Base-by-base conservation (phyloP, 2,329 filamentous ascomycete species). In the Plectosphaerella sp. region DNA sequence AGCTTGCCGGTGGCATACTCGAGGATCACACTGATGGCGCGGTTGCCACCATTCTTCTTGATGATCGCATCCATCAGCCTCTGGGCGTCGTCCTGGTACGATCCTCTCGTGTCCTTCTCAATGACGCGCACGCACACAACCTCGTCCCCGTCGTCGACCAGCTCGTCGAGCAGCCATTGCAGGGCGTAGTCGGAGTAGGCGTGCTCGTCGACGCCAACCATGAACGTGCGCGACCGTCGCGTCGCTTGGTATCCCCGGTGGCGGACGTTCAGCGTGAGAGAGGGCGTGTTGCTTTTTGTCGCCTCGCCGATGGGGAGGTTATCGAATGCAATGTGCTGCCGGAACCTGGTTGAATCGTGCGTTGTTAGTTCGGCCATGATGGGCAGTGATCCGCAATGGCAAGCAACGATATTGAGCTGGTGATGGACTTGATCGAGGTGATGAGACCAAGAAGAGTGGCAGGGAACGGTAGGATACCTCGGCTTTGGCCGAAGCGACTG, bases 121-220 rank as follows among this genome's bases (percentile, higher is more conserved):
- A 96, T 82, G 3, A 96, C 92, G 49, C 90, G 82, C 47, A 97
- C 80, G 69, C 92, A 97, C 9, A 97, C 88, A 52, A 97, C 87
- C 69, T 96, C 91, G 65, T 97, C 92, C 16, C 92, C 91, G 63
- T 96, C 92, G 62, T 96, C 91, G 41, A 96, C 90, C 52, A 96
- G 78, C 70, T 96, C 91, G 62, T 95, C 90, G 39, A 97, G 82
- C 48, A 96, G 78, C 91, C 91, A 97, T 68, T 95, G 89, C 16
- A 97, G 76, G 15, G 92, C 92, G 69, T 93, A 94, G 57, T 96
- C 89, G 7, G 91, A 96, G 69, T 96, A 96, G 53, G 90, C 83
- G 61, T 96, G 91, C 62, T 93, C 89, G 69, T 96, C 92, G 16
- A 92, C 88, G 18, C 92, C 92, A 57, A 92, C 93, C 65, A 97